Evolutionary conservation across 129 eudicot species (phyloP).

Genomic region (Escallonia herrerae): DNA sequence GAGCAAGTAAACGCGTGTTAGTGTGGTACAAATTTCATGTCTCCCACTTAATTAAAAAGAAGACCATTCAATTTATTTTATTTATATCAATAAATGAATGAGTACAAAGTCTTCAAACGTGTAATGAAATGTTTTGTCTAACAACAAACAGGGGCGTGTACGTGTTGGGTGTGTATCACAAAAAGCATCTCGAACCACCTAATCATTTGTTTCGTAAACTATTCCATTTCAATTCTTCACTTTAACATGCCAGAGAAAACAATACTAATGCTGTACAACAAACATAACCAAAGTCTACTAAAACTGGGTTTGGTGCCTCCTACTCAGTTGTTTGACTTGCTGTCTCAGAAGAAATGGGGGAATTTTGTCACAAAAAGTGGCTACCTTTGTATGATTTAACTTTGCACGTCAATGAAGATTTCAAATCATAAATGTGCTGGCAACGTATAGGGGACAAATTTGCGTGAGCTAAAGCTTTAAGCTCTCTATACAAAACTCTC

Average conservation of each 20-base stretch:
- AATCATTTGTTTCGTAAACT: slow-evolving; percentile 1
- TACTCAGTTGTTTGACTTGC: neutral
- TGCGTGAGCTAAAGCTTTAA: no score
- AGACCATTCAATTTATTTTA: neutral
- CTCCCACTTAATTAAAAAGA: neutral
- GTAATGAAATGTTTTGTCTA: slow-evolving; percentile 2
- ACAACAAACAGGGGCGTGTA: slow-evolving; percentile 5
- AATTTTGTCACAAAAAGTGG: neutral
- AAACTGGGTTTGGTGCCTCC: neutral
- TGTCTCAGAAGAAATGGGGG: neutral
- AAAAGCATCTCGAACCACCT: slow-evolving; percentile 4
- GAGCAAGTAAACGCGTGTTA: neutral
- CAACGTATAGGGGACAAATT: no score
- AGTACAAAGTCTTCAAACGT: neutral
- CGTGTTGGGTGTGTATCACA: neutral
- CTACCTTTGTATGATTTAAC: neutral
- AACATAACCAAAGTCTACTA: neutral
- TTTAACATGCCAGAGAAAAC: neutral
- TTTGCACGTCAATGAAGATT: no score
- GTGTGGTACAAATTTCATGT: neutral
- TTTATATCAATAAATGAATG: neutral
- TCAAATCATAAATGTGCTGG: no score
- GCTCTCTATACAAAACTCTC: no score
- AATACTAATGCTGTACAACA: neutral
- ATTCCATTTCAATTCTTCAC: no score